These are phyloP conservation scores for Chaetomium globosum DNA, from an alignment of 2,329 filamentous ascomycete genomes.

Conservation along the genomic window DNA sequence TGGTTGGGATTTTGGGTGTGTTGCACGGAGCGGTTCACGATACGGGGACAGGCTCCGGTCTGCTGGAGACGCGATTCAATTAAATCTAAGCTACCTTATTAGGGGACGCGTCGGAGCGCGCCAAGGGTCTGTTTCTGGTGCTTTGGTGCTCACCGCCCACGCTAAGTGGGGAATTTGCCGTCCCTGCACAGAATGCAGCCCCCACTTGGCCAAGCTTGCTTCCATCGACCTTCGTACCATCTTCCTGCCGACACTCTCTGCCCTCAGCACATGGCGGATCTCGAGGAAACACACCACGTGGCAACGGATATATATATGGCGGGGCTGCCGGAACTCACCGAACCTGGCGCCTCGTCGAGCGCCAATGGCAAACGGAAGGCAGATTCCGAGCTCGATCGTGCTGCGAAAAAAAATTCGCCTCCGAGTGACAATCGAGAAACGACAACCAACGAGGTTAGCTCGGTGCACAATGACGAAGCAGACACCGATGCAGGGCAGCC, in stretches of 20 bases:
- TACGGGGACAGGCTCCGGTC: background rate
- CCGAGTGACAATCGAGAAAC: conserved; percentile 16
- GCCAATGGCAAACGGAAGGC: conserved; percentile 37
- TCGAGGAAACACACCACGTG: conserved; percentile 9
- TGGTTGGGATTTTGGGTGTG: background rate
- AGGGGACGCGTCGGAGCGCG: conserved; percentile 28
- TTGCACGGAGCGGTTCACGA: background rate
- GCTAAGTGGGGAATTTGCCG: conserved; percentile 16
- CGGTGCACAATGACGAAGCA: conserved; percentile 3
- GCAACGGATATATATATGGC: conserved; percentile 21
- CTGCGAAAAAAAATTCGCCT: conserved; percentile 26
- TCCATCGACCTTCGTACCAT: background rate
- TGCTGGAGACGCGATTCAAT: conserved; percentile 30
- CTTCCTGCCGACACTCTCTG: background rate
- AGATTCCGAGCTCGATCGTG: conserved; percentile 32
- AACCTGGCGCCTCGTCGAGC: background rate
- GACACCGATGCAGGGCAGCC: conserved; percentile 23
- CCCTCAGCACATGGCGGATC: conserved; percentile 11
- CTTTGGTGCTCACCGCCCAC: conserved; percentile 15
- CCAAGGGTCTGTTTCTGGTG: background rate
- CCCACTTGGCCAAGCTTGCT: background rate
- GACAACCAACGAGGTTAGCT: conserved; percentile 4
- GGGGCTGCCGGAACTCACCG: background rate
- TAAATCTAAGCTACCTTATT: conserved; percentile 20
- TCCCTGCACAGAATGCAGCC: background rate